Base-by-base conservation (phyloP, 345 rosid genomes). In the Citrus sp. region DNA sequence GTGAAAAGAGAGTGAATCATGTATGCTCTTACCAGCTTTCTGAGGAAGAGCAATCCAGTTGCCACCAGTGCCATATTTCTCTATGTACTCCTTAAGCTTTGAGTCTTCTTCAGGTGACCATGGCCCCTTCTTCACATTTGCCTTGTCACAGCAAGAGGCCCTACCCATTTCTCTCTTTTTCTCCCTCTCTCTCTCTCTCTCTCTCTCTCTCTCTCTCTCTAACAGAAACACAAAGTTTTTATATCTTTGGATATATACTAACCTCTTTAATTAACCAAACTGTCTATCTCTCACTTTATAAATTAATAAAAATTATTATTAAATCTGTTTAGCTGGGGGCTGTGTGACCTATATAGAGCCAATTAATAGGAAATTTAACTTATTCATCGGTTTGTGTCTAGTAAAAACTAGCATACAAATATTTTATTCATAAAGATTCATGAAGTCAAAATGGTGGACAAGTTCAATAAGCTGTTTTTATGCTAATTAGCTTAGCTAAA, bases 71-170 rank as follows among this genome's bases (percentile, higher is more conserved):
- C 98, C 98, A 85, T 81, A 78, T 74, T 88, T 95, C 80, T 93
- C 93, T 2, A 95, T 92, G 90, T 87, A 92, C 46, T 87, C 93
- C 81, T 87, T 93, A 40, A 95, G 98, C 87, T 93, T 95, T 9
- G 91, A 81, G 78, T 95, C 98, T 86, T 95, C 98, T 79, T 95
- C 98, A 30, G 98, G 91, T 28, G 98, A 93, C 98, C 98, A 95
- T 77, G 98, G 98, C 6, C 98, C 98, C 77, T 88, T 91, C 90
- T 95, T 95, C 88, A 92, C 98, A 81, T 90, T 95, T 56, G 97
- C 94, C 80, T 95, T 95, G 84, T 95, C 98, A 81, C 98, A 95
- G 67, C 98, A 95, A 79, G 98, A 97, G 87, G 98, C 98, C 66
- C 98, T 89, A 28, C 98, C 98, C 98, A 95, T 95, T 79, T 85